Evolutionary conservation across 1,139 yeast genomes (phyloP), one percentile per base, ranked within the genome.

Genomic region (Sugiyamaella paludigena): DNA sequence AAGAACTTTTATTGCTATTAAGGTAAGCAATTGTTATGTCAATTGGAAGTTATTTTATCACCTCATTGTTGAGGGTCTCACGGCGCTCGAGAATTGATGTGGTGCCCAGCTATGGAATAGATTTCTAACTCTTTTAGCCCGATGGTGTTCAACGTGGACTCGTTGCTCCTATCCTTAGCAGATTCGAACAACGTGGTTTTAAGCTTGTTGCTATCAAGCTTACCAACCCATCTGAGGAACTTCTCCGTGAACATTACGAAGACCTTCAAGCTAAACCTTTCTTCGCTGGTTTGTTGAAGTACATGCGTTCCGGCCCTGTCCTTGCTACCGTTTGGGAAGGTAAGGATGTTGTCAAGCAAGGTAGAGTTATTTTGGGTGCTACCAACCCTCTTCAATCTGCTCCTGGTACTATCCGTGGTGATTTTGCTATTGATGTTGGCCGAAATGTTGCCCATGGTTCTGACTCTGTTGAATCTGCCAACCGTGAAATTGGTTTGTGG

Each of bases 281-380:
- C 81, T 92, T 91, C 94, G 96, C 98, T 72, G 73, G 74, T 60
- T 81, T 92, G 76, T 80, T 88, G 71, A 79, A 89, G 64, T 91
- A 91, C 89, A 92, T 94, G 99, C 80, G 81, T 73, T 88, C 97
- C 59, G 98, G 99, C 66, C 99, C 99, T 72, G 87, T 94, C 65
- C 82, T 92, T 68, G 98, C 98, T 66, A 94, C 96, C 72, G 98
- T 91, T 66, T 94, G 98, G 98, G 98, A 94, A 78, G 99, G 99
- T 77, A 92, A 91, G 81, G 97, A 92, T 71, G 98, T 84, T 73
- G 98, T 94, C 75, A 89, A 89, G 80, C 95, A 87, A 75, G 98
- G 98, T 73, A 87, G 99, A 80, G 84, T 80, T 68, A 84, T 94
- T 72, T 83, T 94, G 69, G 99, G 99, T 77, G 98, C 98, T 65